These are phyloP conservation scores for Sclerotiophoma versabilis DNA, from an alignment of 2,329 filamentous ascomycete genomes.

Conservation along the genomic window DNA sequence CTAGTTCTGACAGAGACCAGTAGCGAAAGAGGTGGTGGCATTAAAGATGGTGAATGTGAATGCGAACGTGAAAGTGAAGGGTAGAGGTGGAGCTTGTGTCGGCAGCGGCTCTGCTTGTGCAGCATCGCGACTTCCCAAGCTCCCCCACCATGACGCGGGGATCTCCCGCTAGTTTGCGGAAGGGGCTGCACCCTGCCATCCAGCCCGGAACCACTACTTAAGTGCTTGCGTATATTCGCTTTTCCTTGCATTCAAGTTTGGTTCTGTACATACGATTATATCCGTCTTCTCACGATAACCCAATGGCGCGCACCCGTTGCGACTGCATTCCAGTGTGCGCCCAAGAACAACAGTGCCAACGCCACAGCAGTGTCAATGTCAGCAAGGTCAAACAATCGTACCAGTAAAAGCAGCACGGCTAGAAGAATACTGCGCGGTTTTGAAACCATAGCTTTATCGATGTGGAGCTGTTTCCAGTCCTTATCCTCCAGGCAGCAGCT, in stretches of 20 bases:
- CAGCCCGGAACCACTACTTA: neutral
- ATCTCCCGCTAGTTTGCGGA: conserved; percentile 9
- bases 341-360: neutral
- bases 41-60: neutral
- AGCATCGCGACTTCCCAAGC: conserved; percentile 2
- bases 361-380: neutral
- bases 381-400: neutral
- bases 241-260: neutral
- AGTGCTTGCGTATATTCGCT: neutral
- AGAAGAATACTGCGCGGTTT: neutral
- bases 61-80: neutral
- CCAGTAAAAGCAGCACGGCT: neutral
- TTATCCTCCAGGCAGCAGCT: conserved; percentile 16
- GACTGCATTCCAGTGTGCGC: neutral
- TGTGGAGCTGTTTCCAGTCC: neutral
- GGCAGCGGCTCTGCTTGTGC: conserved; percentile 7
- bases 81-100: neutral
- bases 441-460: neutral
- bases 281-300: neutral
- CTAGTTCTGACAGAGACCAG: neutral
- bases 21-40: neutral
- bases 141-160: conserved; percentile 10
- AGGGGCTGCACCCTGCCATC: neutral
- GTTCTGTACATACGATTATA: neutral
- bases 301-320: neutral